Evolutionary conservation across 768 basidiomycete genomes (phyloP).

Genomic region (Amanita fuliginea): DNA sequence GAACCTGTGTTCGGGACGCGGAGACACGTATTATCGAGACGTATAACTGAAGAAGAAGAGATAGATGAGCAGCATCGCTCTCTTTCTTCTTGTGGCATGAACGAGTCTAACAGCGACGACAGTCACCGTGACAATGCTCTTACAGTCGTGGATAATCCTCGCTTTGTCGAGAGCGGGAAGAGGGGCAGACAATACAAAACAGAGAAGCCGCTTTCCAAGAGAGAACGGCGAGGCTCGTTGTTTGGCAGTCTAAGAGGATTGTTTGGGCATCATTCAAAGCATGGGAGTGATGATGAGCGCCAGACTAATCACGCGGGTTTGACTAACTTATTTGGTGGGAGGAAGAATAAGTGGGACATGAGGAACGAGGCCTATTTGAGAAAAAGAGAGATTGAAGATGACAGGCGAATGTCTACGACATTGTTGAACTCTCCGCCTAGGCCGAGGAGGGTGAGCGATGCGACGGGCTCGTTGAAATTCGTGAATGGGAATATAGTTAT

Average conservation of each 20-base stretch:
- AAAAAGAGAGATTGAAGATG: neutral
- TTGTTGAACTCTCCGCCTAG: conserved; percentile 1
- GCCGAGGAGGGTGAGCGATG: neutral
- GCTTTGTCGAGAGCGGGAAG: conserved; percentile 22
- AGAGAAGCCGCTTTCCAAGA: conserved; percentile 1
- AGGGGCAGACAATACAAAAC: conserved; percentile 3
- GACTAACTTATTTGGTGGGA: conserved; percentile 3
- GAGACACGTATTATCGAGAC: conserved; percentile 16
- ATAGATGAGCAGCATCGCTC: conserved; percentile 12
- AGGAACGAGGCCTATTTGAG: conserved; percentile 17
- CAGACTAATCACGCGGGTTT: neutral
- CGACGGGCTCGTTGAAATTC: neutral
- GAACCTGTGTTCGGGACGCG: neutral
- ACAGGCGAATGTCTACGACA: neutral
- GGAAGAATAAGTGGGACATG: conserved; percentile 7
- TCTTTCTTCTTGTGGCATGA: conserved; percentile 4
- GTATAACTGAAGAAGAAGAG: conserved; percentile 26
- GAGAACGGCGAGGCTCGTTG: conserved; percentile 4
- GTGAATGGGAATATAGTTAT: neutral
- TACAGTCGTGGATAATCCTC: conserved; percentile 45
- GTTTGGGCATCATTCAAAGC: neutral
- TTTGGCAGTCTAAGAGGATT: conserved; percentile 5
- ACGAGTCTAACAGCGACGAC: conserved; percentile 24
- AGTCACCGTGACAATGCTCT: conserved; percentile 19
- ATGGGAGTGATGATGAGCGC: neutral